A percentile compares a stretch with the other conserved stretches of the same genome.
Conservation (phyloP, 768 basidiomycete genomes). For the Kondoa malvinella region DNA sequence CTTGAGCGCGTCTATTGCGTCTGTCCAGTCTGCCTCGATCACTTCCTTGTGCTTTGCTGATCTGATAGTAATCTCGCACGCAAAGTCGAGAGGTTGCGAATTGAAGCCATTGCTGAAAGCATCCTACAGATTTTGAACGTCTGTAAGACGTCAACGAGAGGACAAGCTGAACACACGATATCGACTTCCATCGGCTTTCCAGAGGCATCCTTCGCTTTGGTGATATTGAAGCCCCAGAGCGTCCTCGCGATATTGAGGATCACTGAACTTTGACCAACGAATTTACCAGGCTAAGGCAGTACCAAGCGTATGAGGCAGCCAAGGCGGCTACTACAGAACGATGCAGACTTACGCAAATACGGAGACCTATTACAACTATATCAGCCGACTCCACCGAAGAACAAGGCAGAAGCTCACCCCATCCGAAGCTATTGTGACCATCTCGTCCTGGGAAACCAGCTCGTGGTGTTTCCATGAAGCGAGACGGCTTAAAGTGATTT, state of each 20-base stretch:
- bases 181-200: slow-evolving; percentile 21
- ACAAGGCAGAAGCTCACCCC: slow-evolving; percentile 8
- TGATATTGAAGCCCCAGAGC: slow-evolving; percentile 23
- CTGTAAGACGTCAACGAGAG: neutral
- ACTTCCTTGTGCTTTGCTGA: neutral
- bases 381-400: neutral
- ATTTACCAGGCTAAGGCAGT: neutral
- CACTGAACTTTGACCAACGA: slow-evolving; percentile 15
- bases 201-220: slow-evolving; percentile 9
- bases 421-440: slow-evolving; percentile 15
- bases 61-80: neutral
- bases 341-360: neutral
- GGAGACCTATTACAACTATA: slow-evolving; percentile 7
- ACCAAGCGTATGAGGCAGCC: neutral
- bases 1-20: neutral
- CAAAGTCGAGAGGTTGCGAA: slow-evolving; percentile 1
- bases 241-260: slow-evolving; percentile 23
- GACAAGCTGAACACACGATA: slow-evolving; percentile 6
- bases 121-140: neutral
- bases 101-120: slow-evolving; percentile 18
- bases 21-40: neutral
- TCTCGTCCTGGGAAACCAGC: slow-evolving; percentile 15
- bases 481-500: slow-evolving; percentile 21
- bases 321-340: neutral
- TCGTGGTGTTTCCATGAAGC: slow-evolving; percentile 16